These are phyloP conservation scores for Mycena alexandri DNA, from an alignment of 768 basidiomycete species.

Conservation along the genomic window DNA sequence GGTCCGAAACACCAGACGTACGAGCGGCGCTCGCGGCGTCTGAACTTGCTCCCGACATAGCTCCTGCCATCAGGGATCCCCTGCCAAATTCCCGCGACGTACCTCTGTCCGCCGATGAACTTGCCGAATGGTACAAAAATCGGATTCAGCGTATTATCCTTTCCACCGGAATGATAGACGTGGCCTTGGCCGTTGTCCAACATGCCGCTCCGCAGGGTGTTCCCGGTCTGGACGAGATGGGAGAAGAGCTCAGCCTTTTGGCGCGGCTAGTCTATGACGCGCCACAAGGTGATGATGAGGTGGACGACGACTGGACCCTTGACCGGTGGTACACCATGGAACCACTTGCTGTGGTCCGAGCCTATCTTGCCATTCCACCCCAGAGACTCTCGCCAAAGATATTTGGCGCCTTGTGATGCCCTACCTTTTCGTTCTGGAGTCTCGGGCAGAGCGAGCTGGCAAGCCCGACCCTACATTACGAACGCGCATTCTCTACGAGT, in stretches of 20 bases:
- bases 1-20: conserved; percentile 66
- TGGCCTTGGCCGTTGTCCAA: conserved; percentile 84
- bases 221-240: conserved; percentile 83
- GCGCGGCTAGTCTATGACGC: conserved; percentile 90
- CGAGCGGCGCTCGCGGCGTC: conserved; percentile 48
- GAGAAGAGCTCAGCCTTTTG: conserved; percentile 92
- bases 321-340: conserved; percentile 78
- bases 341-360: conserved; percentile 72
- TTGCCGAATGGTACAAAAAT: conserved; percentile 81
- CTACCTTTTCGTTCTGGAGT: conserved; percentile 93
- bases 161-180: conserved; percentile 80
- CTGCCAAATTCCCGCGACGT: conserved; percentile 24
- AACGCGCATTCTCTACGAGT: conserved; percentile 76
- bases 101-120: conserved; percentile 52
- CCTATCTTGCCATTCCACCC: conserved; percentile 84
- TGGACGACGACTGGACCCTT: conserved; percentile 81
- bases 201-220: conserved; percentile 88
- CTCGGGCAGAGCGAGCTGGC: conserved; percentile 86
- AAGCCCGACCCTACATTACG: conserved; percentile 75
- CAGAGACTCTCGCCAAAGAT: conserved; percentile 73
- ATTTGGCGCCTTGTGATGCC: conserved; percentile 87
- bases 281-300: conserved; percentile 56
- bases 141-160: conserved; percentile 74
- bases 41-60: conserved; percentile 23
- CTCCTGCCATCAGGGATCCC: conserved; percentile 17